Percentiles rank a stretch among this genome's conserved stretches.
Conservation (phyloP, 352 stramenopile genomes). For the Globisporangium recalcitrans region DNA sequence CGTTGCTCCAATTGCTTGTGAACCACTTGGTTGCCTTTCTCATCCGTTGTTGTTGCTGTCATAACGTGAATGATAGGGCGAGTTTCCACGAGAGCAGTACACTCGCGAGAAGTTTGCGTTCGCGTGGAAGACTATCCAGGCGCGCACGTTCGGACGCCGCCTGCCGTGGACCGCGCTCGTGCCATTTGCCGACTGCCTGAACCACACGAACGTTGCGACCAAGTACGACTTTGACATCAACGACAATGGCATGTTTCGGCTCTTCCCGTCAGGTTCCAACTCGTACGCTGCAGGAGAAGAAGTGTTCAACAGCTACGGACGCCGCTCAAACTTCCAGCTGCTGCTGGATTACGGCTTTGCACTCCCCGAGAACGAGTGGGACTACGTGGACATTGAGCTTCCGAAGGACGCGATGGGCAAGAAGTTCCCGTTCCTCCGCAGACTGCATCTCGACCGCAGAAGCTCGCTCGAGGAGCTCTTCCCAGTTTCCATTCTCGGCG, state of each 20-base stretch:
- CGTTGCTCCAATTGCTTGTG: background rate
- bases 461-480: slow-evolving; percentile 50
- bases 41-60: background rate
- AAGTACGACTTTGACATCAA: slow-evolving; percentile 83
- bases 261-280: slow-evolving; percentile 59
- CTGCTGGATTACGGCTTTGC: slow-evolving; percentile 92
- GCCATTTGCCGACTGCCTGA: slow-evolving; percentile 90
- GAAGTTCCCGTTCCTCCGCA: slow-evolving; percentile 43
- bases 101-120: slow-evolving; percentile 70
- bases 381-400: slow-evolving; percentile 61
- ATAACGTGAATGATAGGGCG: slow-evolving; percentile 16
- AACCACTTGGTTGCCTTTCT: background rate
- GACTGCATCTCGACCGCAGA: slow-evolving; percentile 42
- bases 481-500: slow-evolving; percentile 14
- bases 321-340: slow-evolving; percentile 82
- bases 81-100: slow-evolving; percentile 50
- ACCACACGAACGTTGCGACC: slow-evolving; percentile 87
- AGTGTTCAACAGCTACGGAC: slow-evolving; percentile 91
- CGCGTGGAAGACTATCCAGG: slow-evolving; percentile 87
- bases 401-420: slow-evolving; percentile 28
- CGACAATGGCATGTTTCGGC: slow-evolving; percentile 50
- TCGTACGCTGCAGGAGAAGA: slow-evolving; percentile 55
- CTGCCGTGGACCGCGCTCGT: slow-evolving; percentile 89
- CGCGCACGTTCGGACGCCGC: slow-evolving; percentile 86
- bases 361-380: slow-evolving; percentile 87